Percentiles rank a stretch among this genome's conserved stretches.
phyloP scores from a whole-genome alignment of 2,329 filamentous ascomycete species.

The Apiospora hydei region DNA sequence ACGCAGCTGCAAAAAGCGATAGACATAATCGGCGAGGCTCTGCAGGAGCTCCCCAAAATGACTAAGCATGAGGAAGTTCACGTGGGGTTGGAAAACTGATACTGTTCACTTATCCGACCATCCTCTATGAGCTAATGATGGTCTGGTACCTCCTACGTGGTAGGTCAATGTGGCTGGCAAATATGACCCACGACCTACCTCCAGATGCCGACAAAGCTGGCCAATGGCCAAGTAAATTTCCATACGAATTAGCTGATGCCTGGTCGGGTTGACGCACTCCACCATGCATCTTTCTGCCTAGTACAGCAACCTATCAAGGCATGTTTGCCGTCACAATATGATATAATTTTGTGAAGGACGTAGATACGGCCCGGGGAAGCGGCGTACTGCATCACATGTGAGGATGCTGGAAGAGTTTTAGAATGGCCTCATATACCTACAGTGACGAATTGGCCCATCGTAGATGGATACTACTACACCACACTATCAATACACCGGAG shows the following conservation, averaged over 20 bases:
- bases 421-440: neutral
- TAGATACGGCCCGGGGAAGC: neutral
- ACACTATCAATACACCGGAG: neutral
- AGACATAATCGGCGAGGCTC: constrained; percentile 79
- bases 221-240: neutral
- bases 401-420: neutral
- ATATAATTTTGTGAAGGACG: neutral
- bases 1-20: constrained; percentile 82
- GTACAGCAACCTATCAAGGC: neutral
- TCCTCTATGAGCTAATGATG: neutral
- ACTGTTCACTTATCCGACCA: neutral
- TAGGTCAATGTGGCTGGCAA: constrained; percentile 9
- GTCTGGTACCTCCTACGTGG: constrained; percentile 1
- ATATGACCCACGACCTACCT: neutral
- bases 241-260: neutral
- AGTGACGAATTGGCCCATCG: constrained; percentile 1
- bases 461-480: neutral
- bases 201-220: neutral
- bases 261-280: neutral
- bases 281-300: neutral
- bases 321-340: neutral
- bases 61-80: constrained; percentile 50
- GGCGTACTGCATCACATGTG: neutral
- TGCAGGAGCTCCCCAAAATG: constrained; percentile 78
- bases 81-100: constrained; percentile 28